Evolutionary conservation across 179 eudicot species (phyloP), one percentile per base, ranked within the genome.

Genomic region (Beta macrorhiza): DNA sequence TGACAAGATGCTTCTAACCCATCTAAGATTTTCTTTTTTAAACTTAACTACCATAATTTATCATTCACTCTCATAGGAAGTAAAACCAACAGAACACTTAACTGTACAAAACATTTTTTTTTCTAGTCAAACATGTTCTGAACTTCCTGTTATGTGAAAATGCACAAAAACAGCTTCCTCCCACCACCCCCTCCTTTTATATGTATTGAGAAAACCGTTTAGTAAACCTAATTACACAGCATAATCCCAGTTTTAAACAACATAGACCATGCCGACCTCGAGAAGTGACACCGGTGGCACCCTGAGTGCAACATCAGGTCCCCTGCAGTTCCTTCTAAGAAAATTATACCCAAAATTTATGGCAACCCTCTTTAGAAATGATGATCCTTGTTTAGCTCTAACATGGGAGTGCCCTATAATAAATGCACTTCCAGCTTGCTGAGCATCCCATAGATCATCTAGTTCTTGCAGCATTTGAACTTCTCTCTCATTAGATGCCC

Each of bases 201-300:
- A 8, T 55, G 67, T 70, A 75, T 58, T 44, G 29, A 81, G 80
- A 81, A 78, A 81, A 81, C 62, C 45, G 63, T 20, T 44, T 55
- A 42, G 5, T 20, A 45, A 51, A 29, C 65, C 76, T 81, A 84
- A 61, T 81, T 75, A 81, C 86, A 83, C 6, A 56, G 11, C 45
- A 77, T 16, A 72, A 20, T 47, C 79, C 61, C 17, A 10, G 69
- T 62, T 42, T 83, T 83, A 95, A 37, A 95, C 95, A 81, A 95
- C 89, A 82, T 95, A 95, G 65, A 95, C 98, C 98, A 95, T 93
- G 73, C 98, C 98, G 42, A 95, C 98, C 87, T 95, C 97, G 13
- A 95, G 91, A 19, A 92, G 88, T 4, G 98, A 95, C 67, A 87
- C 98, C 0, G 98, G 95, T 70, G 98, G 98, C 79, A 93, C 97